Evolutionary conservation across 805 yeast genomes (phyloP).

Genomic region (Wickerhamia fluorescens): DNA sequence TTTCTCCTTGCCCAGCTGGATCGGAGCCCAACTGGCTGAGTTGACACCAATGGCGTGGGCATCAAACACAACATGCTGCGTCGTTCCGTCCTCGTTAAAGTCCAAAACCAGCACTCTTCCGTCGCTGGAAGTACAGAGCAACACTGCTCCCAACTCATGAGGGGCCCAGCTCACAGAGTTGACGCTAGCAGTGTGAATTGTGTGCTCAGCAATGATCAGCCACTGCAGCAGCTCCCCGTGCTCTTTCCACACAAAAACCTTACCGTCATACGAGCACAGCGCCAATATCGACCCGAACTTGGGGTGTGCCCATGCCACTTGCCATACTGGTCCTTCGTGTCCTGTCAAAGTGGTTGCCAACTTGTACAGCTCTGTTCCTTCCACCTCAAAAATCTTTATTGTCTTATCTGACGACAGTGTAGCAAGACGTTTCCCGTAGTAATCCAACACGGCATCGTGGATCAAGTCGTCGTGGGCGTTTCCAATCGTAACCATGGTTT

Average conservation of each 20-base stretch:
- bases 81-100: constrained; percentile 82
- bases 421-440: constrained; percentile 92
- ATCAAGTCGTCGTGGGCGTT: constrained; percentile 90
- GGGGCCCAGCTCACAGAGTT: constrained; percentile 97
- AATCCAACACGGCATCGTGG: constrained; percentile 96
- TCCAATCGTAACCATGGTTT: constrained; percentile 68
- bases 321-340: constrained; percentile 99
- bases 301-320: constrained; percentile 98
- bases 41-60: constrained; percentile 95
- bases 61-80: constrained; percentile 51
- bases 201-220: constrained; percentile 81
- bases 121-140: constrained; percentile 87
- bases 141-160: constrained; percentile 88
- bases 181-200: constrained; percentile 88
- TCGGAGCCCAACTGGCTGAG: constrained; percentile 92
- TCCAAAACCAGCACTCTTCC: constrained; percentile 89
- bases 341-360: constrained; percentile 80
- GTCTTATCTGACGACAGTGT: constrained; percentile 95
- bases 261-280: constrained; percentile 92
- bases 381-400: constrained; percentile 88
- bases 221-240: constrained; percentile 70
- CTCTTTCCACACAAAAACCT: constrained; percentile 91
- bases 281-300: constrained; percentile 94
- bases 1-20: constrained; percentile 26
- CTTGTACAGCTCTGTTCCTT: constrained; percentile 70